Evolutionary conservation across 23 red algal genomes (phyloP).

Genomic region (Gracilaria vermiculophylla): DNA sequence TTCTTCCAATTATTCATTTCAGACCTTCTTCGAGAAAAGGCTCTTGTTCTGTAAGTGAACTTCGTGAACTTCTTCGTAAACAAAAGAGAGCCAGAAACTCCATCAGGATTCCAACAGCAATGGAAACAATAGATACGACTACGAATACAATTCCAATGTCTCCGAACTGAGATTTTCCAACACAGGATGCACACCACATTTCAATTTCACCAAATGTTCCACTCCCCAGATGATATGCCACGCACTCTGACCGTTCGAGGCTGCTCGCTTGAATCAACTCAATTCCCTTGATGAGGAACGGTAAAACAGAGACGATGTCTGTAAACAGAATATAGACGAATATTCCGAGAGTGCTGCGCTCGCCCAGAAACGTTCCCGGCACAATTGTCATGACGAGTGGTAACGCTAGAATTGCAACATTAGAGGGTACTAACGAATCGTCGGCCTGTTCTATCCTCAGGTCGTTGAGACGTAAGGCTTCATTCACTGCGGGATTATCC

Average conservation of each 20-base stretch:
- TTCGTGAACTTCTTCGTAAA: background rate
- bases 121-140: background rate
- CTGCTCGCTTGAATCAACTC: background rate
- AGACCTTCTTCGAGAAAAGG: background rate
- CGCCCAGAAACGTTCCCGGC: slow-evolving; percentile 11
- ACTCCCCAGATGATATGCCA: slow-evolving; percentile 13
- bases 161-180: background rate
- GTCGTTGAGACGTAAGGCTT: slow-evolving; percentile 5
- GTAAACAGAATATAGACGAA: slow-evolving; percentile 36
- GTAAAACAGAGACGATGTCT: slow-evolving; percentile 18
- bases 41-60: background rate
- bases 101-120: background rate
- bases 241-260: background rate
- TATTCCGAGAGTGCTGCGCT: background rate
- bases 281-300: slow-evolving; percentile 48
- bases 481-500: background rate
- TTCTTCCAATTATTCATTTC: no score
- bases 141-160: background rate
- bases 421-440: slow-evolving; percentile 38
- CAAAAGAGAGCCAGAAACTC: background rate
- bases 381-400: slow-evolving; percentile 28
- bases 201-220: slow-evolving; percentile 1
- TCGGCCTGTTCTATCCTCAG: background rate
- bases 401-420: slow-evolving; percentile 49
- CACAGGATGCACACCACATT: slow-evolving; percentile 4